These are phyloP conservation scores for Jatropha curcas DNA, from an alignment of 345 rosid species.

Conservation along the genomic window DNA sequence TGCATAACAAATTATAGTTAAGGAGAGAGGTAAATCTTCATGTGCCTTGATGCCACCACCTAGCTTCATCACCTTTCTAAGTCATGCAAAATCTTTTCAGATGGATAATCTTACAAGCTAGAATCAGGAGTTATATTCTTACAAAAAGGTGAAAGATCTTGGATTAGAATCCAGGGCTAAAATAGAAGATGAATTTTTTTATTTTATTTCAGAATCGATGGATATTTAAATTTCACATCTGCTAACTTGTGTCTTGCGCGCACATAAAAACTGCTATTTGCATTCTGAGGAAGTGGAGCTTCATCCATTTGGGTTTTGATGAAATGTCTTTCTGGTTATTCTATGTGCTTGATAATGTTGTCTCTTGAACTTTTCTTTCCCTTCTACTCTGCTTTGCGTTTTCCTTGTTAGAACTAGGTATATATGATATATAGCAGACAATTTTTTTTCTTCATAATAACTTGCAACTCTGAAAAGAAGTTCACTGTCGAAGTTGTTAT, in stretches of 20 bases:
- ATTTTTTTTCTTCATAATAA: background rate
- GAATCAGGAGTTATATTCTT: too few species aligned
- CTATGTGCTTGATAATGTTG: too few species aligned
- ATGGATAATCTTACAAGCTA: too few species aligned
- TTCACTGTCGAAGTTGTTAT: background rate
- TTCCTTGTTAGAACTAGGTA: background rate
- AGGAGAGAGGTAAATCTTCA: too few species aligned
- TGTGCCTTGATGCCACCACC: too few species aligned
- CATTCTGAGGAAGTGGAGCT: background rate
- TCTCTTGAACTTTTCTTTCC: background rate
- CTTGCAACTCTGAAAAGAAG: background rate
- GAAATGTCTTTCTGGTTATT: background rate
- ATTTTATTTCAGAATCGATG: background rate
- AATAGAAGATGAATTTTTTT: background rate
- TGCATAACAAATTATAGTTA: too few species aligned
- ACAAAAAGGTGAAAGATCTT: background rate
- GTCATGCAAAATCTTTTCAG: too few species aligned
- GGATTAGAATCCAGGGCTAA: background rate
- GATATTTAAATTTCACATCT: background rate
- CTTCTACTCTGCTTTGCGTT: background rate
- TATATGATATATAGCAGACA: too few species aligned
- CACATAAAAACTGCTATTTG: background rate
- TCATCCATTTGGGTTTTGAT: background rate
- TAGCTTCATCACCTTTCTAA: too few species aligned
- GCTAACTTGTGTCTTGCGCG: too few species aligned